Conservation (phyloP, 305 asterid species). For the Plantago coronopus region DNA sequence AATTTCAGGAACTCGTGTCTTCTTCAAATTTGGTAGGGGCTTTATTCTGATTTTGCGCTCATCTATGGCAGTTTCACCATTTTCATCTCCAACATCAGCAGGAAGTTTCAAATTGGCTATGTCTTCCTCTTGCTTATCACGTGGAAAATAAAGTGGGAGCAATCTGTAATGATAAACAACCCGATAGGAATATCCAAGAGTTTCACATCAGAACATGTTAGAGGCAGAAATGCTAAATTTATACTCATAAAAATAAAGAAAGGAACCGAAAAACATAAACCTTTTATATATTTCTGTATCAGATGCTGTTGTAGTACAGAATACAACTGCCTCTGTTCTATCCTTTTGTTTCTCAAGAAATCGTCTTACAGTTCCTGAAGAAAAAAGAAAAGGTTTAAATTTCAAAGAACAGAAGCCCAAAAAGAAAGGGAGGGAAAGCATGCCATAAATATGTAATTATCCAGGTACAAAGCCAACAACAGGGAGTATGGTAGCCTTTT, state of each 20-base stretch:
- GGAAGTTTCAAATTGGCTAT: constrained; percentile 73
- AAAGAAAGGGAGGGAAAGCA: constrained; percentile 6
- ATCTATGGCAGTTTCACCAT: constrained; percentile 78
- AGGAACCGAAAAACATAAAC: constrained; percentile 22
- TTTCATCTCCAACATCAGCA: constrained; percentile 95
- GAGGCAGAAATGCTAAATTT: constrained; percentile 4
- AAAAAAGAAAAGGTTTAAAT: background rate
- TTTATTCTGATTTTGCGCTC: constrained; percentile 87
- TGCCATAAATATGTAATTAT: background rate
- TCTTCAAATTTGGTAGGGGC: constrained; percentile 73
- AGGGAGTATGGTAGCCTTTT: background rate
- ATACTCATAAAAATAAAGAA: constrained; percentile 1
- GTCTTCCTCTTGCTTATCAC: constrained; percentile 76
- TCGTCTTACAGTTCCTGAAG: constrained; percentile 76
- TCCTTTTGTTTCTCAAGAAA: constrained; percentile 88
- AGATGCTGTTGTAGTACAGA: constrained; percentile 64
- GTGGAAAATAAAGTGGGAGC: constrained; percentile 94
- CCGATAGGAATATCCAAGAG: constrained; percentile 4
- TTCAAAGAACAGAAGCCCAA: constrained; percentile 1
- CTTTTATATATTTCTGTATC: constrained; percentile 92
- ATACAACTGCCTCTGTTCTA: constrained; percentile 63
- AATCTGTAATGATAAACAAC: constrained; percentile 37
- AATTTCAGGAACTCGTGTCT: constrained; percentile 39
- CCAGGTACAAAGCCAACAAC: background rate
- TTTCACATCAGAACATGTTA: constrained; percentile 11